phyloP scores from a whole-genome alignment of 2,329 filamentous ascomycete genomes.

The Cladophialophora exuberans region DNA sequence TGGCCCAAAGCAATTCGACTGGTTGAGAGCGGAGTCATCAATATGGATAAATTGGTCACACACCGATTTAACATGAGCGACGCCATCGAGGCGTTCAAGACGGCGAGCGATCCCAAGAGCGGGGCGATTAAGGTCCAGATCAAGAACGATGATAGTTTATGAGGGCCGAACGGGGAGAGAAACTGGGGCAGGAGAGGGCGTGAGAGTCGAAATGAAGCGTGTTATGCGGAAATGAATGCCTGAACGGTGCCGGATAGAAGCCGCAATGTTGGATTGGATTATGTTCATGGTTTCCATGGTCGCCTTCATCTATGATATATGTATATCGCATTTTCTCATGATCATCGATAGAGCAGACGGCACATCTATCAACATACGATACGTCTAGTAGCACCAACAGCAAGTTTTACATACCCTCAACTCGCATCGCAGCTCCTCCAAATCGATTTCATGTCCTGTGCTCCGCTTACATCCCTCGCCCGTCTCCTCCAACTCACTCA shows the following conservation, averaged over 20 bases:
- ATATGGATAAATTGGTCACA: slow-evolving; percentile 80
- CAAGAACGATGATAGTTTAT: slow-evolving; percentile 56
- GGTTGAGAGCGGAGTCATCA: slow-evolving; percentile 80
- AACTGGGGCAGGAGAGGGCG: too few species aligned
- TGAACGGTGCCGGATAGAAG: too few species aligned
- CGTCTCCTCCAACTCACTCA: not conserved
- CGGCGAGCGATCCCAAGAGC: slow-evolving; percentile 82
- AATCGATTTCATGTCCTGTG: not conserved
- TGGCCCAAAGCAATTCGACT: slow-evolving; percentile 93
- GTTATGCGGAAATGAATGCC: too few species aligned
- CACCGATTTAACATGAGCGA: slow-evolving; percentile 86
- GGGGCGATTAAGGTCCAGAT: slow-evolving; percentile 99
- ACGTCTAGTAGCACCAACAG: too few species aligned
- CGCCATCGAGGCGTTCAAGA: slow-evolving; percentile 86
- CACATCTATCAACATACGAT: too few species aligned
- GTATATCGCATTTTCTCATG: too few species aligned
- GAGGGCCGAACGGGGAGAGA: not conserved
- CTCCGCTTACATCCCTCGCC: not conserved
- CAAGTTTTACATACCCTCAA: too few species aligned
- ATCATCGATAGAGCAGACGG: too few species aligned
- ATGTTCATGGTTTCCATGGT: too few species aligned
- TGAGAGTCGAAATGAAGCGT: too few species aligned
- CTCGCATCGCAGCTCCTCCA: not conserved
- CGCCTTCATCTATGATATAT: too few species aligned
- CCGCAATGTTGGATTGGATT: too few species aligned